Evolutionary conservation across 2,329 filamentous ascomycete species (phyloP), one percentile per base, ranked within the genome.

Genomic region (Epichloe hybrida): DNA sequence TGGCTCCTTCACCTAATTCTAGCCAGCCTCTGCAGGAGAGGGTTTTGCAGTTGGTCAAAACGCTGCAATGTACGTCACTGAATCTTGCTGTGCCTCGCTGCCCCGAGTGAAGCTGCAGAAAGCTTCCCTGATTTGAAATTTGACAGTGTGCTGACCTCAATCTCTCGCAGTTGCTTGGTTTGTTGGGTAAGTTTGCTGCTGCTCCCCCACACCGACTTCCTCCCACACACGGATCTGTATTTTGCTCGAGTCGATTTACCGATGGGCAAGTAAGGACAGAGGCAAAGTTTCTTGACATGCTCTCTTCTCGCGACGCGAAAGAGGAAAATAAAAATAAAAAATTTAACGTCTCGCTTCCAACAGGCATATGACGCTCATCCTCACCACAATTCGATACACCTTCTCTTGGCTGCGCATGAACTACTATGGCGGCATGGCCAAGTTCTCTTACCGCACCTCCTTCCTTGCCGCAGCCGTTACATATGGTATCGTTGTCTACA

Each of bases 401-500:
- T 69, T 97, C 55, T 94, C 89, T 46, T 95, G 88, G 74, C 70
- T 96, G 52, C 84, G 85, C 62, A 86, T 97, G 76, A 94, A 95
- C 76, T 89, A 81, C 68, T 85, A 85, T 66, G 83, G 82, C 52
- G 72, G 79, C 64, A 81, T 81, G 74, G 90, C 91, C 46, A 76
- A 80, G 58, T 83, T 93, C 68, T 85, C 85, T 52, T 98, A 98
- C 74, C 90, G 93, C 62, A 80, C 84, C 50, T 87, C 90, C 52
- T 98, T 98, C 67, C 59, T 96, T 59, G 84, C 90, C 3, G 93
- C 93, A 5, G 88, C 89, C 46, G 80, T 82, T 47, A 97, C 93
- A 11, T 98, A 98, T 69, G 91, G 93, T 58, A 97, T 98, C 58
- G 93, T 98, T 47, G 91, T 98, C 55, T 97, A 95, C 78, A 98